Percentiles rank a stretch among this genome's conserved stretches.
These are phyloP conservation scores for Septoria linicola DNA, from an alignment of 2,329 filamentous ascomycete species.

Conservation along the genomic window DNA sequence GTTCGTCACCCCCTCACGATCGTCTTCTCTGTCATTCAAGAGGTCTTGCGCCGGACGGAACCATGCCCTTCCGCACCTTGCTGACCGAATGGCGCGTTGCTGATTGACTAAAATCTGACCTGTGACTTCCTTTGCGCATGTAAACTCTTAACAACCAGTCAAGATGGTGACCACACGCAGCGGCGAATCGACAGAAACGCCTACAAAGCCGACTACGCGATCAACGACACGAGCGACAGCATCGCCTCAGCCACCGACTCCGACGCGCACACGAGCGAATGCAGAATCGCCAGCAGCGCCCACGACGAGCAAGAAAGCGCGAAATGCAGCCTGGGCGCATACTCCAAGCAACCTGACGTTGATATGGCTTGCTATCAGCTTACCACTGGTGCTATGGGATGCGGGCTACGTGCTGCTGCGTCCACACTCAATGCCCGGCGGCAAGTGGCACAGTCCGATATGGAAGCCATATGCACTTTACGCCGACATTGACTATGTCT, in stretches of 20 bases:
- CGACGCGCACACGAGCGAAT: conserved; percentile 24
- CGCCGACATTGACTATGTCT: conserved; percentile 74
- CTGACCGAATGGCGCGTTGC: too few relatives aligned
- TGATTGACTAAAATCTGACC: too few relatives aligned
- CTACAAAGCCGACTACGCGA: conserved; percentile 30
- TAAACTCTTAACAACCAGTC: neutral
- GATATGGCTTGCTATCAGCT: conserved; percentile 70
- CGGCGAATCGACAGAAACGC: conserved; percentile 16
- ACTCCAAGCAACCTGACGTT: conserved; percentile 60
- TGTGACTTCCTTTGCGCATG: too few relatives aligned
- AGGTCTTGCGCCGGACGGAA: too few relatives aligned
- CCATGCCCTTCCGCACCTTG: too few relatives aligned
- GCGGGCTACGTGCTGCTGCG: conserved; percentile 74
- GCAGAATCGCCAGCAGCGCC: conserved; percentile 39
- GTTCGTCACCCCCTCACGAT: too few relatives aligned
- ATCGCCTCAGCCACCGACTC: conserved; percentile 14
- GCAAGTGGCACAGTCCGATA: conserved; percentile 67
- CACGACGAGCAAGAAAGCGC: neutral
- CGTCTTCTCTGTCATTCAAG: too few relatives aligned
- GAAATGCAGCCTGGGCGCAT: conserved; percentile 52
- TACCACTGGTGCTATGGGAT: conserved; percentile 82
- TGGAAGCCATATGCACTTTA: conserved; percentile 80
- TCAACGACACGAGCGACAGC: conserved; percentile 15
- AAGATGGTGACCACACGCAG: conserved; percentile 21
- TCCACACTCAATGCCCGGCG: conserved; percentile 78